Evolutionary conservation across 2,329 filamentous ascomycete genomes (phyloP).

Genomic region (Teratosphaeria gauchensis): DNA sequence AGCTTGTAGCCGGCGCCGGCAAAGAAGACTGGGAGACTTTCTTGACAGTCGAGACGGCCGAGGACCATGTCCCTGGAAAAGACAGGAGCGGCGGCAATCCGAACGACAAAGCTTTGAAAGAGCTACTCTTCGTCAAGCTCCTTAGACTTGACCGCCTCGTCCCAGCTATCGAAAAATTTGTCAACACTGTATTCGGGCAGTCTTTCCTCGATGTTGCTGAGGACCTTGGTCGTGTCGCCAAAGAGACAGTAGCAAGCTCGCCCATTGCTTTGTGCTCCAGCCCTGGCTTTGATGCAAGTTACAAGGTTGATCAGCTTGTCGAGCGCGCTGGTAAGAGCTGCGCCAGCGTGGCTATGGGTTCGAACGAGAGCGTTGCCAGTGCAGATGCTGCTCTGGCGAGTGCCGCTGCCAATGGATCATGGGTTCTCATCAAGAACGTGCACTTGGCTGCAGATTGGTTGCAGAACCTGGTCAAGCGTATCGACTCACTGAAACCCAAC

Average conservation of each 20-base stretch:
- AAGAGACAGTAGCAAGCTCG: constrained; percentile 71
- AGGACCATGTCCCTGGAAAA: constrained; percentile 67
- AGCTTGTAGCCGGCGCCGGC: constrained; percentile 54
- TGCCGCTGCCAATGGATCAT: constrained; percentile 81
- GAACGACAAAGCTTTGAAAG: constrained; percentile 67
- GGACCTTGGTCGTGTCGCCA: constrained; percentile 75
- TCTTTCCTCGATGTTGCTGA: constrained; percentile 75
- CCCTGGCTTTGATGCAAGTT: constrained; percentile 94
- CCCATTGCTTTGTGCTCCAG: constrained; percentile 90
- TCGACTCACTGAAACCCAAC: constrained; percentile 91
- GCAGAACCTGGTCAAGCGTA: constrained; percentile 91
- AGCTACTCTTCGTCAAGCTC: constrained; percentile 84
- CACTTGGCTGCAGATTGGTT: constrained; percentile 94
- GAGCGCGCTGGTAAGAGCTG: constrained; percentile 73
- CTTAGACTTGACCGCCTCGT: constrained; percentile 95
- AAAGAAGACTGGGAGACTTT: constrained; percentile 68
- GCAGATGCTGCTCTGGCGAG: constrained; percentile 93
- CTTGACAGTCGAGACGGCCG: constrained; percentile 74
- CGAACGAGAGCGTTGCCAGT: constrained; percentile 81
- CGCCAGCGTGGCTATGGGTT: constrained; percentile 98
- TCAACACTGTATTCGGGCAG: constrained; percentile 72
- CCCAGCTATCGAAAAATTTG: constrained; percentile 84
- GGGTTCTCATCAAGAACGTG: constrained; percentile 98
- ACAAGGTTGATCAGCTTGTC: constrained; percentile 95
- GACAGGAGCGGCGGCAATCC: constrained; percentile 50